Conservation (phyloP, 495 filamentous ascomycete species). For the Penicillium nucicola region DNA sequence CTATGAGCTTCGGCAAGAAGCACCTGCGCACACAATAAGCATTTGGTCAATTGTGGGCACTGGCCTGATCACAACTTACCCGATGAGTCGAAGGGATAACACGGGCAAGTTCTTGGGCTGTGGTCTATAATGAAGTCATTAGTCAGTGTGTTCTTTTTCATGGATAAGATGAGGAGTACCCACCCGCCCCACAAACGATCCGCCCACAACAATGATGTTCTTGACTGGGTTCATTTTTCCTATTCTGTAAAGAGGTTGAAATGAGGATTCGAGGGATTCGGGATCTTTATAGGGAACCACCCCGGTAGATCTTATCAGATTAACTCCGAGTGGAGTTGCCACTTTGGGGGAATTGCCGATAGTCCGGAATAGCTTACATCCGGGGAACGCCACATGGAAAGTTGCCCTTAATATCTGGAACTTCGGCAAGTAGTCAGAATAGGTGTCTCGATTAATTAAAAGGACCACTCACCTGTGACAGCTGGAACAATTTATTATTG, state of each 20-base stretch:
- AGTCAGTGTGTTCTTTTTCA: background rate
- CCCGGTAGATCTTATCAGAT: conserved; percentile 11
- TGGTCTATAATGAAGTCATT: conserved; percentile 18
- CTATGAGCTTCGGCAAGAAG: conserved; percentile 50
- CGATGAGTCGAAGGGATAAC: conserved; percentile 37
- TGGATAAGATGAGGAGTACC: background rate
- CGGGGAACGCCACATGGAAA: background rate
- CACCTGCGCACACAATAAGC: conserved; percentile 26
- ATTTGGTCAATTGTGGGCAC: background rate
- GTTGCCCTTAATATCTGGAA: background rate
- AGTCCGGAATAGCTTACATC: background rate
- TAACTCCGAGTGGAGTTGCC: background rate
- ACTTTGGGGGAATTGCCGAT: background rate
- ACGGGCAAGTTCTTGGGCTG: conserved; percentile 37
- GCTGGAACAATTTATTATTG: no score
- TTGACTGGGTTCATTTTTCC: conserved; percentile 26
- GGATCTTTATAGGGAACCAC: background rate
- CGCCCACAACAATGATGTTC: conserved; percentile 42
- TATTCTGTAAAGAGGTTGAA: background rate
- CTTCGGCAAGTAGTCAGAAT: no score
- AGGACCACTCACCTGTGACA: no score
- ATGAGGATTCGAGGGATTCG: background rate
- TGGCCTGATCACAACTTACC: conserved; percentile 3
- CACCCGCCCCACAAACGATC: conserved; percentile 41
- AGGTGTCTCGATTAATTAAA: no score